These are phyloP conservation scores for Aspergillus udagawae DNA, from an alignment of 2,329 filamentous ascomycete genomes.

Conservation along the genomic window DNA sequence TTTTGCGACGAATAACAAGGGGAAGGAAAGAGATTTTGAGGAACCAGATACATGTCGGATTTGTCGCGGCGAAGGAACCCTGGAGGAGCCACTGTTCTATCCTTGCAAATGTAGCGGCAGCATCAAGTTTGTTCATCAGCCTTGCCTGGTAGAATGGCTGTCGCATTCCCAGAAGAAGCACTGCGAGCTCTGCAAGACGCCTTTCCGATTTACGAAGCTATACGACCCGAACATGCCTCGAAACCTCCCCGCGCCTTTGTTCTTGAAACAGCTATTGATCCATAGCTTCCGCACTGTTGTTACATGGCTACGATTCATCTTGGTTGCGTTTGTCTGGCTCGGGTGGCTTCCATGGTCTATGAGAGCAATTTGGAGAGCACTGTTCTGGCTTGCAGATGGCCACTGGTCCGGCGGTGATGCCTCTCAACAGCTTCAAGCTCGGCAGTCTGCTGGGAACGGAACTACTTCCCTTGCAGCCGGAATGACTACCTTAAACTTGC, in stretches of 20 bases:
- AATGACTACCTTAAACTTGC: slow-evolving; percentile 19
- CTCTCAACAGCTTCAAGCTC: slow-evolving; percentile 17
- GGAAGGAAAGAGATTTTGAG: slow-evolving; percentile 37
- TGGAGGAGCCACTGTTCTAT: slow-evolving; percentile 85
- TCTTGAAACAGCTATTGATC: slow-evolving; percentile 70
- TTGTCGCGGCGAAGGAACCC: slow-evolving; percentile 82
- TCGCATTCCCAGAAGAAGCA: slow-evolving; percentile 99
- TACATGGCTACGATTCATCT: slow-evolving; percentile 70
- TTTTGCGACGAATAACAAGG: slow-evolving; percentile 41
- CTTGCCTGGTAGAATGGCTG: slow-evolving; percentile 97
- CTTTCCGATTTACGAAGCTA: slow-evolving; percentile 96
- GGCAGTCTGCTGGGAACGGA: slow-evolving; percentile 23
- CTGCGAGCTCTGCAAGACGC: slow-evolving; percentile 98
- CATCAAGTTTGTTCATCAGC: slow-evolving; percentile 97
- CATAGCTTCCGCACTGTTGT: slow-evolving; percentile 69
- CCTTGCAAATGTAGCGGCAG: slow-evolving; percentile 99
- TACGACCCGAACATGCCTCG: slow-evolving; percentile 93
- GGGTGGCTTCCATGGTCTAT: slow-evolving; percentile 85
- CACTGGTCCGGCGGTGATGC: slow-evolving; percentile 49
- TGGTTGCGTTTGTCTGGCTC: slow-evolving; percentile 86
- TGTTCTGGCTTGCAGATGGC: slow-evolving; percentile 92
- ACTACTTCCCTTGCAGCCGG: slow-evolving; percentile 20
- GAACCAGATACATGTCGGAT: slow-evolving; percentile 90
- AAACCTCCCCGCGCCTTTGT: slow-evolving; percentile 73
- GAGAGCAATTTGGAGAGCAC: slow-evolving; percentile 83